These are phyloP conservation scores for Physaria fendleri DNA, from an alignment of 345 rosid genomes.

Conservation along the genomic window DNA sequence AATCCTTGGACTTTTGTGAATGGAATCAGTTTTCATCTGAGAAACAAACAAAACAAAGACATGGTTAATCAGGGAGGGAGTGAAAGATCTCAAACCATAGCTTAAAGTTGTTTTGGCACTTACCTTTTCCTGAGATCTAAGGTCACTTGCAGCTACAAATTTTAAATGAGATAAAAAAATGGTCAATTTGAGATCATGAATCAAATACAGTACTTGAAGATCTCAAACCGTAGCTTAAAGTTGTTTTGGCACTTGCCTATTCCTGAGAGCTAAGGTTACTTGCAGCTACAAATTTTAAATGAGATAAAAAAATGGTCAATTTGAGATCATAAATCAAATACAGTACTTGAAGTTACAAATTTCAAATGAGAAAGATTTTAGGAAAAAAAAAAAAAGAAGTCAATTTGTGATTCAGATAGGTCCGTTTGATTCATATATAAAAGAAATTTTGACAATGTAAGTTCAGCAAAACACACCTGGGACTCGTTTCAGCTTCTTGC, in stretches of 20 bases:
- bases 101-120: conserved; percentile 10
- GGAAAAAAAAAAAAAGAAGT: no score
- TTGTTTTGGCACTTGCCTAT: conserved; percentile 41
- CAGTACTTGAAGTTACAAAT: no score
- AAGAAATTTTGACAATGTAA: no score
- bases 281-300: conserved; percentile 38
- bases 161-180: conserved; percentile 7
- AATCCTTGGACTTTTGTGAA: conserved; percentile 45
- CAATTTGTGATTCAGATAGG: no score
- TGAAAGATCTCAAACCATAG: conserved; percentile 11
- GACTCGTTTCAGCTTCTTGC: no score
- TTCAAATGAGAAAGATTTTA: no score
- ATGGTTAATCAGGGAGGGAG: conserved; percentile 14
- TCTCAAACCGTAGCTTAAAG: conserved; percentile 4
- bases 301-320: no score
- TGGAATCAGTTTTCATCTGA: conserved; percentile 42
- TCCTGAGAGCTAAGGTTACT: conserved; percentile 33
- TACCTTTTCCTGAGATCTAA: conserved; percentile 48
- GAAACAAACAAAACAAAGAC: conserved; percentile 6
- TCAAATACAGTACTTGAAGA: no score
- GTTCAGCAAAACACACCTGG: no score
- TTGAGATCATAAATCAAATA: not conserved
- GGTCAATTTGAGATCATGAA: not conserved
- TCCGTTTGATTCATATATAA: no score
- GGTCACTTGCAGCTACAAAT: conserved; percentile 42